Base-by-base conservation (phyloP, 306 rosid species). In the Vigna reflexopilosa region DNA sequence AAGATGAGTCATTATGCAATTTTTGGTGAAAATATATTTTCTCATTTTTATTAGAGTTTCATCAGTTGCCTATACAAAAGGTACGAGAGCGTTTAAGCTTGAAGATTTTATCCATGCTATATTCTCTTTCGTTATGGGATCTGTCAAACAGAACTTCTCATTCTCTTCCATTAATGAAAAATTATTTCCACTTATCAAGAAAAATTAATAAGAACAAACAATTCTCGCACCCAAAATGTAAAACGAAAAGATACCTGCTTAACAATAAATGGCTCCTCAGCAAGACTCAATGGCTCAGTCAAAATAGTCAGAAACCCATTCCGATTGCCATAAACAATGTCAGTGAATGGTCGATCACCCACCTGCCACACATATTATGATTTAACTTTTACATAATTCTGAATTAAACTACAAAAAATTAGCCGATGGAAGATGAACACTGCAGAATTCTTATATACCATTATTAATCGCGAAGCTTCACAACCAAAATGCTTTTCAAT, bases 311-410 rank as follows among this genome's bases (percentile, higher is more conserved):
- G 78, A 82, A 95, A 93, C 38, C 93, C 96, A 85, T 90, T 89
- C 11, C 90, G 91, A 79, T 95, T 93, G 50, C 99, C 99, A 24
- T 85, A 95, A 69, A 95, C 97, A 55, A 91, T 76, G 85, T 95
- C 99, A 10, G 98, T 95, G 68, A 93, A 87, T n/a, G 98, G 98
- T 10, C 99, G 90, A 80, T 95, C 99, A 64, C 99, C 99, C 17
- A 95, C 99, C 99, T 95, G 86, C 73, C 76, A 85, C 58, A 51
- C 75, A 58, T 45, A 65, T 16, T 11, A 66, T 38, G 44, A 67
- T 64, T 48, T 67, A 66, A 42, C 69, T 67, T 48, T 67, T 34
- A 77, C 70, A 69, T 40, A 20, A 83, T 48, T 32, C 54, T 40
- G 38, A 51, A 77, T 48, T 54, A 81, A 69, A 65, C 77, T 13